Evolutionary conservation across 2,329 filamentous ascomycete species (phyloP).

Genomic region (Calonectria hawksworthii): DNA sequence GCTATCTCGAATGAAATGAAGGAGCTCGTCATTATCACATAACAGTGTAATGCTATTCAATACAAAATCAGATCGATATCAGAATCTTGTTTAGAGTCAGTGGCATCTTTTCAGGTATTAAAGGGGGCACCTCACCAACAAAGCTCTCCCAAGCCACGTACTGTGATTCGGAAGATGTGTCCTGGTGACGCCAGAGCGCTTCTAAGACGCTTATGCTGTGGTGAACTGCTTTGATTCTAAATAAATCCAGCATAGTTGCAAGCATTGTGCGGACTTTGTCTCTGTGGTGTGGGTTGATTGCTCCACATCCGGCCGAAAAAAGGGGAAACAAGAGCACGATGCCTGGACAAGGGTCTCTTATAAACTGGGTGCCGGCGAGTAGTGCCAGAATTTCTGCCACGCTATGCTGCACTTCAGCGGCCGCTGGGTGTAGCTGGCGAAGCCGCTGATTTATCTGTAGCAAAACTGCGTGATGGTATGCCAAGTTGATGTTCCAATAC

Average conservation of each 20-base stretch:
- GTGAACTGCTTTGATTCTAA: background rate
- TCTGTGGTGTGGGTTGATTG: background rate
- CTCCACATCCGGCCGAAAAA: constrained; percentile 18
- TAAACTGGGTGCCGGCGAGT: background rate
- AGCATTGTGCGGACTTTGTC: background rate
- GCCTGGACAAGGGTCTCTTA: constrained; percentile 9
- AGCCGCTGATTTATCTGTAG: constrained; percentile 15
- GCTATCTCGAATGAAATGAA: constrained; percentile 20
- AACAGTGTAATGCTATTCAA: background rate
- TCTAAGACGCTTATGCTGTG: background rate
- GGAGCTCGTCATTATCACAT: background rate
- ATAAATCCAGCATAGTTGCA: background rate
- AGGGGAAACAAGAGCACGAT: constrained; percentile 16
- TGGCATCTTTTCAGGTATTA: background rate
- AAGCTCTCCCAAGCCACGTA: background rate
- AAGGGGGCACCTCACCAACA: background rate
- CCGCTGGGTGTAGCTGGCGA: background rate
- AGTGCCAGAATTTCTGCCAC: background rate
- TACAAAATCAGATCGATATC: constrained; percentile 17
- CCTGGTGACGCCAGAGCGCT: background rate
- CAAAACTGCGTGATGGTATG: constrained; percentile 5
- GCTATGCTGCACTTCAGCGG: background rate
- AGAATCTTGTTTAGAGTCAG: background rate
- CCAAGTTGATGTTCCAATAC: constrained; percentile 5
- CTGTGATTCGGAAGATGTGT: background rate